phyloP scores from a whole-genome alignment of 2,329 filamentous ascomycete genomes.

The Truncatella angustata region DNA sequence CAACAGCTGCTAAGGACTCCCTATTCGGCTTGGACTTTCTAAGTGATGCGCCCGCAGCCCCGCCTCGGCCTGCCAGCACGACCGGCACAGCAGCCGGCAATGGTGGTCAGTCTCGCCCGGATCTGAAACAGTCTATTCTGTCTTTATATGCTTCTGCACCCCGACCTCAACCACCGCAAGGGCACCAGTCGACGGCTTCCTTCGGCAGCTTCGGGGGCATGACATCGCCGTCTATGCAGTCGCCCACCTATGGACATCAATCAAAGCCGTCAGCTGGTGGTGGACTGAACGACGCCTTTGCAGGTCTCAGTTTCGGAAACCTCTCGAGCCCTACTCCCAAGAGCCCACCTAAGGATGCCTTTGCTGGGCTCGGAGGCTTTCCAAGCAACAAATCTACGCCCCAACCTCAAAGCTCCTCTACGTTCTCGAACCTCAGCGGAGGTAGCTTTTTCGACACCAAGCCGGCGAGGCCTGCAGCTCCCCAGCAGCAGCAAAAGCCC shows the following conservation, averaged over 20 bases:
- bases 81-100: conserved; percentile 59
- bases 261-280: conserved; percentile 52
- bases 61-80: conserved; percentile 81
- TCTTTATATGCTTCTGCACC: conserved; percentile 88
- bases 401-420: conserved; percentile 44
- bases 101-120: conserved; percentile 75
- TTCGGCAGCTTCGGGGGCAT: conserved; percentile 73
- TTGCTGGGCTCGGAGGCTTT: conserved; percentile 32
- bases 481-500: conserved; percentile 49
- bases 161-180: conserved; percentile 64
- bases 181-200: conserved; percentile 54
- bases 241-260: conserved; percentile 52
- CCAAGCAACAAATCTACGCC: conserved; percentile 36
- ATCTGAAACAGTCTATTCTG: conserved; percentile 95
- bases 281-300: conserved; percentile 79
- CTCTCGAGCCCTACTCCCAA: conserved; percentile 37
- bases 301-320: conserved; percentile 61
- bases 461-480: conserved; percentile 55
- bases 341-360: conserved; percentile 34
- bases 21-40: conserved; percentile 92
- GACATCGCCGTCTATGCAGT: conserved; percentile 54
- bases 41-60: conserved; percentile 65
- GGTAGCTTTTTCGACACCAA: conserved; percentile 82
- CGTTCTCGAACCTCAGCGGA: conserved; percentile 52
- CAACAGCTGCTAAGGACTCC: conserved; percentile 80